Evolutionary conservation across 768 basidiomycete genomes (phyloP).

Genomic region (Lactarius hengduanensis): DNA sequence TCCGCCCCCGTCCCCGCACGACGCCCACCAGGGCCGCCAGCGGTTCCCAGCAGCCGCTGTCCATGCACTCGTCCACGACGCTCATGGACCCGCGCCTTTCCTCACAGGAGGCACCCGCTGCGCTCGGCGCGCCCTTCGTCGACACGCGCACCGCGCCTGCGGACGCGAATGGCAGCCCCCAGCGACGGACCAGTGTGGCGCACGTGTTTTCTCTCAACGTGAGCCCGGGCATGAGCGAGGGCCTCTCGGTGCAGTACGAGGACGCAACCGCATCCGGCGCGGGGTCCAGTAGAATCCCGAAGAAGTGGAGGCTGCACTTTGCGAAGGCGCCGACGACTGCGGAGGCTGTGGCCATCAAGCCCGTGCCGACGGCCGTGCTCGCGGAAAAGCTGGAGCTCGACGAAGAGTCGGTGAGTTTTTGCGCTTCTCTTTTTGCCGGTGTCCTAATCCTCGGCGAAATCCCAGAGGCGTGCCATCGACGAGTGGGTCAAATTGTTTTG

Average conservation of each 20-base stretch:
- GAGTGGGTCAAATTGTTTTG: slow-evolving; percentile 1
- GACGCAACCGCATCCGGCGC: slow-evolving; percentile 5
- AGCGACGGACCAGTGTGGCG: neutral
- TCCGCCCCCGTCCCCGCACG: neutral
- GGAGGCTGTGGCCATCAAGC: slow-evolving; percentile 33
- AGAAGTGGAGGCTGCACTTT: slow-evolving; percentile 45
- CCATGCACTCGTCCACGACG: neutral
- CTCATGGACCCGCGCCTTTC: neutral
- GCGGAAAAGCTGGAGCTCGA: slow-evolving; percentile 37
- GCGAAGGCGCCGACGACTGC: slow-evolving; percentile 40
- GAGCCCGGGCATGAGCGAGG: slow-evolving; percentile 26
- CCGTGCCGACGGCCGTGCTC: slow-evolving; percentile 35
- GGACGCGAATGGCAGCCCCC: slow-evolving; percentile 12
- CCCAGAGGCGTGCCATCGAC: slow-evolving; percentile 34
- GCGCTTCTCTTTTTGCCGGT: neutral
- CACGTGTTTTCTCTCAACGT: slow-evolving; percentile 1
- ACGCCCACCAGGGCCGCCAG: neutral
- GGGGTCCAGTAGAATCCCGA: slow-evolving; percentile 15
- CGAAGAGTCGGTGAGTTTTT: slow-evolving; percentile 42
- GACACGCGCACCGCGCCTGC: slow-evolving; percentile 4
- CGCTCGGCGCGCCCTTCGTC: slow-evolving; percentile 10
- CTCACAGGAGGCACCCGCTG: neutral
- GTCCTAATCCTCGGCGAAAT: slow-evolving; percentile 7
- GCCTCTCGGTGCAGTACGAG: slow-evolving; percentile 24
- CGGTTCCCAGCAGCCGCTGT: neutral